These are phyloP conservation scores for Talaromyces verruculosus DNA, from an alignment of 2,329 filamentous ascomycete genomes.

Conservation along the genomic window DNA sequence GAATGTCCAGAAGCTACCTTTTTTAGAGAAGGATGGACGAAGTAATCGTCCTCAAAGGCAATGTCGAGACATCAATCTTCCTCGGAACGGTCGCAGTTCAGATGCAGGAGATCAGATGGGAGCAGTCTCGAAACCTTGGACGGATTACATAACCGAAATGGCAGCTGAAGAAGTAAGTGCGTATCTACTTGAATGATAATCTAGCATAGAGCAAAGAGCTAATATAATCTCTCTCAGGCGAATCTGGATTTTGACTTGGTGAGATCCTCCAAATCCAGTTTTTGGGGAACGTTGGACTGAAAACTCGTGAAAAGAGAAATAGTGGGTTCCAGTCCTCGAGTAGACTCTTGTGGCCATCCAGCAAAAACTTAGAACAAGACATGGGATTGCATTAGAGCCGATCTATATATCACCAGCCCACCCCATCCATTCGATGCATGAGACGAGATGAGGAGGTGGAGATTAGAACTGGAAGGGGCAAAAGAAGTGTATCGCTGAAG, in stretches of 20 bases:
- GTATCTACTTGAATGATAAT: background rate
- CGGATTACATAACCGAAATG: background rate
- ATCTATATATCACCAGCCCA: background rate
- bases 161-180: background rate
- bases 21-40: too few relatives aligned
- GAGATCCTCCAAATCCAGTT: too few relatives aligned
- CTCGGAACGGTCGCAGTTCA: background rate
- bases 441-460: background rate
- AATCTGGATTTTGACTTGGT: background rate
- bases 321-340: too few relatives aligned
- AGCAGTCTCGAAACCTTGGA: background rate
- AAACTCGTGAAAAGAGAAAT: too few relatives aligned
- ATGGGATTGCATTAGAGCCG: background rate
- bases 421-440: background rate
- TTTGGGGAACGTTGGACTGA: too few relatives aligned
- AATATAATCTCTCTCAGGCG: background rate
- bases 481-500: background rate
- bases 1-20: too few relatives aligned
- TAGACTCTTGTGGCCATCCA: too few relatives aligned
- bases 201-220: background rate
- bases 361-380: background rate
- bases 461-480: background rate
- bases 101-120: background rate
- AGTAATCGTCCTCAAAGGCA: slow-evolving; percentile 1
- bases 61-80: background rate